Percentiles rank a stretch among this genome's conserved stretches.
Conservation (phyloP, 768 basidiomycete genomes). For the Pulveroboletus frians region DNA sequence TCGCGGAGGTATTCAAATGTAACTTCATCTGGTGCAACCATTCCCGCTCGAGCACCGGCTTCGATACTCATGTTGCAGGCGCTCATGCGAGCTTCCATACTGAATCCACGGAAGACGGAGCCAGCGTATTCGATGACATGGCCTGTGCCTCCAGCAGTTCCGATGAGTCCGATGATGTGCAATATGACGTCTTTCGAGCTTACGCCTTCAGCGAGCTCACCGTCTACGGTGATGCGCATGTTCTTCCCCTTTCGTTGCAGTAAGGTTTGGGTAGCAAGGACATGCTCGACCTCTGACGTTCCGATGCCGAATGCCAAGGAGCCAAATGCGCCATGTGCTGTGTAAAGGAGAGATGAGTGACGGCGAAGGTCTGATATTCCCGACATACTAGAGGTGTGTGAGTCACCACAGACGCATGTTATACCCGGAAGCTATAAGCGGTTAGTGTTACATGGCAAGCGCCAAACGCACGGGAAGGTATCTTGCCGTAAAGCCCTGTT, state of each 20-base stretch:
- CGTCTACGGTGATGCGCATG: slow-evolving; percentile 88
- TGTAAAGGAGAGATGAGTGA: slow-evolving; percentile 1
- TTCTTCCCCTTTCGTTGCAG: slow-evolving; percentile 86
- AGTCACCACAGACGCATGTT: slow-evolving; percentile 88
- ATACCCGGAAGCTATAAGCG: slow-evolving; percentile 59
- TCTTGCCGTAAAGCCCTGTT: slow-evolving; percentile 84
- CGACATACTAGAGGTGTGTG: slow-evolving; percentile 81
- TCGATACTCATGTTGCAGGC: slow-evolving; percentile 96
- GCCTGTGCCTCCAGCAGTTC: slow-evolving; percentile 93
- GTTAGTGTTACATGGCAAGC: background rate
- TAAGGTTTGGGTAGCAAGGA: slow-evolving; percentile 87
- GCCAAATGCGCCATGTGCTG: slow-evolving; percentile 89
- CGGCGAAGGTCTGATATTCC: background rate
- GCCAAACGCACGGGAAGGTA: background rate
- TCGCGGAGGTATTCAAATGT: slow-evolving; percentile 81
- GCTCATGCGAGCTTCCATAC: slow-evolving; percentile 89
- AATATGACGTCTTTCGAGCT: slow-evolving; percentile 88
- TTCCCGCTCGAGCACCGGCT: slow-evolving; percentile 87
- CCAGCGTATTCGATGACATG: slow-evolving; percentile 88
- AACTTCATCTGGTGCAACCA: slow-evolving; percentile 86
- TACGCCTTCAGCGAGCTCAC: slow-evolving; percentile 73
- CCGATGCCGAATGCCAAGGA: slow-evolving; percentile 92
- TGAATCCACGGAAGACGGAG: slow-evolving; percentile 77
- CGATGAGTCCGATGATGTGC: slow-evolving; percentile 85
- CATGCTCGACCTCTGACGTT: slow-evolving; percentile 92